Conservation (phyloP, 176 grass and related monocot genomes). For the Avena insularis region DNA sequence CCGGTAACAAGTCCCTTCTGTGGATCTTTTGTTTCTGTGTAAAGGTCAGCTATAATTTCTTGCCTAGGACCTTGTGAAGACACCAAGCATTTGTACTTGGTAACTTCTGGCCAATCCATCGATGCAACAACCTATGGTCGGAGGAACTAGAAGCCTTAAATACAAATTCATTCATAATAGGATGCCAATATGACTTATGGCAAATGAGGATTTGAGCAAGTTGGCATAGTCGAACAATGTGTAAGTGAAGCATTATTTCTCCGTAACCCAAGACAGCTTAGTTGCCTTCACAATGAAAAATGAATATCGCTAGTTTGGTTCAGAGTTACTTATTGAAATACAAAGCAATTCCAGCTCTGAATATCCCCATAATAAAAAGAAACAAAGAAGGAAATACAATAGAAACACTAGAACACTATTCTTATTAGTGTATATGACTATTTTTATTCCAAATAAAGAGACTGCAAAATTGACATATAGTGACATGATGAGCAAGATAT, state of each 20-base stretch:
- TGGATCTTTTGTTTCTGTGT: slow-evolving; percentile 54
- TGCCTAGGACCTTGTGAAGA: slow-evolving; percentile 71
- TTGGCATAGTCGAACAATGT: not conserved
- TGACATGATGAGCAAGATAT: not conserved
- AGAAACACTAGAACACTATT: not conserved
- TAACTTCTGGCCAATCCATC: slow-evolving; percentile 86
- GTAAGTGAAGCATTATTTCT: not conserved
- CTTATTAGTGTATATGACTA: not conserved
- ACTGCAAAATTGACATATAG: not conserved
- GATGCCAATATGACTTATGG: not conserved
- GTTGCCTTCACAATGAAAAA: not conserved
- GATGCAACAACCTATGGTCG: slow-evolving; percentile 75
- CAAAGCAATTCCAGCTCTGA: not conserved
- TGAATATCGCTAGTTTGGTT: not conserved
- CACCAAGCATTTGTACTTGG: slow-evolving; percentile 81
- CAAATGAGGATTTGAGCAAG: not conserved
- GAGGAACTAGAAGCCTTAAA: not conserved
- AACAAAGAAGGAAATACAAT: not conserved
- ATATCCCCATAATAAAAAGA: not conserved
- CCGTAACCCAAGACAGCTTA: not conserved
- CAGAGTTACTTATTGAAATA: not conserved
- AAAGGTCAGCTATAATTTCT: slow-evolving; percentile 80
- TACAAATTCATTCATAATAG: not conserved
- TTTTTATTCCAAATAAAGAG: not conserved
- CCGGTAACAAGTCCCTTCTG: slow-evolving; percentile 43